Percentiles rank a stretch among this genome's conserved stretches.
Conservation (phyloP, 2,329 filamentous ascomycete genomes). For the Neonectria magnoliae region DNA sequence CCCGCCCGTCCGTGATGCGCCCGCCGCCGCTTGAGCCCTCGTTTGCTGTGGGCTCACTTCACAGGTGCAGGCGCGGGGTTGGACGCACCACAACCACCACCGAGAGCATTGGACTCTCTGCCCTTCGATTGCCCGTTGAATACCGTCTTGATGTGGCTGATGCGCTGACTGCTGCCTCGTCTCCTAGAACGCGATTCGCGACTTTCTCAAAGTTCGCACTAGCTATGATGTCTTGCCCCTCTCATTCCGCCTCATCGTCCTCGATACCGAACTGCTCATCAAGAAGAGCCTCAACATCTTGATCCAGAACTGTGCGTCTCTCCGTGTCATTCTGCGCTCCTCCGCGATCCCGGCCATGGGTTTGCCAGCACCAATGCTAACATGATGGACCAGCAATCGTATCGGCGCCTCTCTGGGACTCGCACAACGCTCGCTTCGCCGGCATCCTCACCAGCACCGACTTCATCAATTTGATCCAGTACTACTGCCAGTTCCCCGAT, state of each 20-base stretch:
- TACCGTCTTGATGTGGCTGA: neutral
- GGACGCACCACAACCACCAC: slow-evolving; percentile 19
- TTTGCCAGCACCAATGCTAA: slow-evolving; percentile 26
- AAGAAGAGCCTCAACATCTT: slow-evolving; percentile 97
- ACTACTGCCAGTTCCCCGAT: slow-evolving; percentile 97
- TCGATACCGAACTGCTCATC: slow-evolving; percentile 94
- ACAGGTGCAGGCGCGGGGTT: slow-evolving; percentile 30
- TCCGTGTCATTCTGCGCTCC: neutral
- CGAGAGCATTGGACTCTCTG: neutral
- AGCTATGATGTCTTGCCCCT: slow-evolving; percentile 98
- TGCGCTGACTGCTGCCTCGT: slow-evolving; percentile 25
- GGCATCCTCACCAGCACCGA: slow-evolving; percentile 95
- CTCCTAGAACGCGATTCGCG: slow-evolving; percentile 83
- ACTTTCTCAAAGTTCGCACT: slow-evolving; percentile 94
- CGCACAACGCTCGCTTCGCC: slow-evolving; percentile 89
- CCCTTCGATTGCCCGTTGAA: neutral
- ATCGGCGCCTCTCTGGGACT: slow-evolving; percentile 97
- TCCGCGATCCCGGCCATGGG: slow-evolving; percentile 8
- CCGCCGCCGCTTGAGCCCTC: slow-evolving; percentile 8
- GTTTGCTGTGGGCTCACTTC: slow-evolving; percentile 21
- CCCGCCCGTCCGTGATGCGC: slow-evolving; percentile 32
- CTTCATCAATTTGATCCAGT: slow-evolving; percentile 98
- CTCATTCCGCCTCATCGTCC: slow-evolving; percentile 93
- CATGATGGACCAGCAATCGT: slow-evolving; percentile 77
- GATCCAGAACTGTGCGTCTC: slow-evolving; percentile 83